Percentiles rank a stretch among this genome's conserved stretches.
Conservation (phyloP, 2,329 filamentous ascomycete species). For the Leptographium procerum region DNA sequence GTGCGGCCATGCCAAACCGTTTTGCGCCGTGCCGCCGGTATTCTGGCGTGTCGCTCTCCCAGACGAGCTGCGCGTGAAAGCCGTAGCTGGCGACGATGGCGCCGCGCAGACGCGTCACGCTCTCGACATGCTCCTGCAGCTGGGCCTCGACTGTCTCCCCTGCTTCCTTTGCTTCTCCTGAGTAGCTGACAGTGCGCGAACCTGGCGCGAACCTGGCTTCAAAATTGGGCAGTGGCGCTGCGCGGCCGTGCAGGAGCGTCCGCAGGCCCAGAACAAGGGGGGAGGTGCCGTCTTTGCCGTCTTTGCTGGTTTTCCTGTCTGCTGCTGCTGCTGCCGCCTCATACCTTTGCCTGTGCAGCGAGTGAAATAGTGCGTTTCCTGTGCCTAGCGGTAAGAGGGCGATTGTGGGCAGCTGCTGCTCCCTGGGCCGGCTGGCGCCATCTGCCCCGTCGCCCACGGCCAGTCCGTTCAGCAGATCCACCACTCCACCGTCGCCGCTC, state of each 20-base stretch:
- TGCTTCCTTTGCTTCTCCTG: no score
- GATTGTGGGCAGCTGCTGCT: conserved; percentile 27
- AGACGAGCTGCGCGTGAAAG: conserved; percentile 78
- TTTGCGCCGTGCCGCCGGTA: conserved; percentile 67
- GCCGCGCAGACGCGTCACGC: conserved; percentile 40
- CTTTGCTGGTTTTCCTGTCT: no score
- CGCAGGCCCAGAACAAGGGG: conserved; percentile 41
- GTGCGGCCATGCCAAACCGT: conserved; percentile 76
- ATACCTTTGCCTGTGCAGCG: conserved; percentile 47
- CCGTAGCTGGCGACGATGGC: conserved; percentile 85
- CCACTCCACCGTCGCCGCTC: conserved; percentile 77
- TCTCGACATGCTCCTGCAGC: conserved; percentile 14
- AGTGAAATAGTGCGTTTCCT: conserved; percentile 54
- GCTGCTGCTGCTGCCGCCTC: no score
- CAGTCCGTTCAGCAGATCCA: conserved; percentile 66
- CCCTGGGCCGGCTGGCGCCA: not conserved
- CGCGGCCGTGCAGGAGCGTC: conserved; percentile 47
- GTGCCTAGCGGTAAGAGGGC: conserved; percentile 51
- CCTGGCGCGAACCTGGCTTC: conserved; percentile 48
- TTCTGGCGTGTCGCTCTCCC: conserved; percentile 75
- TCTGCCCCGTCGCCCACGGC: conserved; percentile 9
- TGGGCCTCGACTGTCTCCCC: no score
- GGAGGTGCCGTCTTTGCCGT: no score
- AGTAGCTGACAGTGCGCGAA: conserved; percentile 33
- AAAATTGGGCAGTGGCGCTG: conserved; percentile 50